Base-by-base conservation (phyloP, 768 basidiomycete genomes). In the Chiua virens region DNA sequence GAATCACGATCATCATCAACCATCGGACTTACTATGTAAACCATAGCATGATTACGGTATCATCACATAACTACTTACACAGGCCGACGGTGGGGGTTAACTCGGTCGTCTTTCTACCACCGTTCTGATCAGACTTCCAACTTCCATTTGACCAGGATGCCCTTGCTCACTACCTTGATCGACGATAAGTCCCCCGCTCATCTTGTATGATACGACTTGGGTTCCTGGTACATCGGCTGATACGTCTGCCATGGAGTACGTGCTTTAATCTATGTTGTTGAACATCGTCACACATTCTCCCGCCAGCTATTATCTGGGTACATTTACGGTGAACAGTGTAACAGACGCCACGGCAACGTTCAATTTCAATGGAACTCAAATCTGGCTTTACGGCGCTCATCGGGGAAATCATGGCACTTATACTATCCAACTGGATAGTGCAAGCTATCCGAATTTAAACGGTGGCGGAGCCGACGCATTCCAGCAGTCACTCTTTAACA, bases 341-440 rank as follows among this genome's bases (percentile, higher is more conserved):
- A 54, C 57, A 30, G 61, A 65, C 9, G 75, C 75, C 7, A 53
- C 52, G 23, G 72, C 66, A 7, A 70, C 67, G 0, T 74, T 81
- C 56, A 50, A 59, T 22, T 82, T 81, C 68, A 76, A 76, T 39
- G 81, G 81, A 15, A 79, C 73, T 10, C 72, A 68, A 5, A 60
- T 82, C 20, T 72, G 73, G 65, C 60, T 82, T 13, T 82, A 73
- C 49, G 82, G 82, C 9, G 73, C 79, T 2, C 76, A 78, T 48
- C 71, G 79, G 20, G 34, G 48, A 8, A 78, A 79, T 47, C 77
- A 80, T 56, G 79, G 81, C 0, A 57, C 47, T 11, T 83, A 73
- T 55, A 65, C 67, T 30, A 70, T 82, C 37, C 61, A 64, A 28
- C 60, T 81, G 1, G 80, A 83, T 61, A 49, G 64, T 23, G 56